Evolutionary conservation across 345 rosid genomes (phyloP).

Genomic region (Syzygium grande): DNA sequence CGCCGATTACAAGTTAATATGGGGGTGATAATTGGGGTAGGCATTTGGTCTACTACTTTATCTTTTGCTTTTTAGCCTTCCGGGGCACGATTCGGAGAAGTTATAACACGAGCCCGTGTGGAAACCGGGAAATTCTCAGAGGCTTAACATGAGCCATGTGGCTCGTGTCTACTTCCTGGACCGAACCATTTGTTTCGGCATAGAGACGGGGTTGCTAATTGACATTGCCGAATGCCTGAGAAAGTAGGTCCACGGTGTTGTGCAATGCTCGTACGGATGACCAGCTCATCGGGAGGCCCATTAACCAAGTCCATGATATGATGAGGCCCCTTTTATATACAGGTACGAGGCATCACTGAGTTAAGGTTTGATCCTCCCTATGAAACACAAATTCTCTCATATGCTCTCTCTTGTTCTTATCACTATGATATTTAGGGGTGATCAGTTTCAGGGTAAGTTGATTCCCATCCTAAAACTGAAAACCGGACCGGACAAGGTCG

Average conservation of each 20-base stretch:
- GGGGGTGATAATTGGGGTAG: not conserved
- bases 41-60: not conserved
- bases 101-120: not conserved
- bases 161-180: not conserved
- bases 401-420: not conserved
- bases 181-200: not conserved
- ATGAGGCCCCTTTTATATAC: not conserved
- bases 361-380: not conserved
- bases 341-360: not conserved
- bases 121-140: not conserved
- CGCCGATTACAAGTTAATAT: not conserved
- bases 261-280: accelerated
- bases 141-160: not conserved
- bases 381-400: not conserved
- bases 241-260: not conserved
- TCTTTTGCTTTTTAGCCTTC: not conserved
- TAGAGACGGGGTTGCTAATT: not conserved
- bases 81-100: not conserved
- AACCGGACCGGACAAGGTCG: not conserved
- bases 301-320: not conserved
- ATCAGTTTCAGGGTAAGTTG: accelerated
- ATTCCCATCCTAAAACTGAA: not conserved
- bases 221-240: not conserved
- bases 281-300: not conserved
- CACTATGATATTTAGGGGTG: not conserved